Base-by-base conservation (phyloP, 768 basidiomycete species). In the Mycena alexandri region DNA sequence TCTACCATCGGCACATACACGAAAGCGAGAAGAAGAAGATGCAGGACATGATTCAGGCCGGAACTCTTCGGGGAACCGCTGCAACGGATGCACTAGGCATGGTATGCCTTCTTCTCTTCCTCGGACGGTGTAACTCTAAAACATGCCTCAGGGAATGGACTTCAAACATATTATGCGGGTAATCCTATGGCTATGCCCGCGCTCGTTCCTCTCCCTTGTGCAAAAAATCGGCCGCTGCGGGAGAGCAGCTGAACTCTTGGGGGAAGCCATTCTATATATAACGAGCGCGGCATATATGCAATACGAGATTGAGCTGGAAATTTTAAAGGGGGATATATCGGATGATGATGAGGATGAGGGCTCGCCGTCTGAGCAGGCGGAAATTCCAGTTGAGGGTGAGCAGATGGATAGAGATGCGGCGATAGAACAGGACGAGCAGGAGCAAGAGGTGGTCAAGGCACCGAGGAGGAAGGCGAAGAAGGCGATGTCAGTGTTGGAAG, bases 221-320 rank as follows among this genome's bases (percentile, higher is more conserved):
- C 67, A 68, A 19, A 63, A 63, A 17, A 56, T 68, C 7, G 67
- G 67, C 1, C 67, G 54, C 4, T 47, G 48, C 38, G 56, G 42
- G 5, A 22, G 58, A 6, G 48, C 51, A 10, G 34, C 57, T 0
- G 46, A 47, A 13, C 58, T 63, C 25, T 36, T 59, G 2, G 70
- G 71, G 9, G 51, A 70, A 21, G 62, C 29, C 8, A 42, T 43
- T 5, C 33, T 68, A 2, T 69, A 60, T 9, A 24, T 72, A 16
- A 61, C 61, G 9, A 66, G 33, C 14, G 56, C 66, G 8, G 53
- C 53, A 2, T 71, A 71, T 24, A 65, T 53, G 8, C 47, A 54
- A 22, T 65, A 67, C 9, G 25, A 53, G 9, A 21, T 48, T 17
- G 65, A 66, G 14, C 66, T 68, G 0, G 52, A 51, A 0, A 54